Conservation (phyloP, 73 alveolate species). For the Diophrys appendiculata region DNA sequence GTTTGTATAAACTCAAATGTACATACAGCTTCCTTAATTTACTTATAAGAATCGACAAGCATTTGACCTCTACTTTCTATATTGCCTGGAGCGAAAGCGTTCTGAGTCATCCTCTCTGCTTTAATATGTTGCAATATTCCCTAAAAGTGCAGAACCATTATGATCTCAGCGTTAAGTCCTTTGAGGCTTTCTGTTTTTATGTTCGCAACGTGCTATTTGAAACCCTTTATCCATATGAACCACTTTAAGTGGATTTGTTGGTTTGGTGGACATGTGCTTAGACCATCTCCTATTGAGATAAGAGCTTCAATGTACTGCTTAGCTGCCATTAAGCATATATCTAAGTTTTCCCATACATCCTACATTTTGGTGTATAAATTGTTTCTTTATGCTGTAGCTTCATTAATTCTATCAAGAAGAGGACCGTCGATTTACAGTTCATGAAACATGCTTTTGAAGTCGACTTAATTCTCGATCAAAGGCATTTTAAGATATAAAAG, state of each 20-base stretch:
- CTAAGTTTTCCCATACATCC: background rate
- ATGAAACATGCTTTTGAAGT: background rate
- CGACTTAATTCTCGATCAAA: background rate
- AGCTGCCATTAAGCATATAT: background rate
- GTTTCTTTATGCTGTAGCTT: background rate
- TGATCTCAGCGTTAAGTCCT: background rate
- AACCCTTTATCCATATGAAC: background rate
- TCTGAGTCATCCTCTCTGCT: background rate
- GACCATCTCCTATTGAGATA: background rate
- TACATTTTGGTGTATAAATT: background rate
- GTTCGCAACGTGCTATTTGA: background rate
- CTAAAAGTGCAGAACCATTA: background rate
- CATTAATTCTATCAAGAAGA: background rate
- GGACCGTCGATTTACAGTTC: background rate
- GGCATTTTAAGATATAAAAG: background rate
- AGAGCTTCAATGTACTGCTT: conserved; percentile 1
- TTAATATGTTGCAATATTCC: background rate
- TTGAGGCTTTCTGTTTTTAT: background rate
- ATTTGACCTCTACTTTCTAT: background rate
- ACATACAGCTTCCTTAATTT: background rate
- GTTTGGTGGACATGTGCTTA: background rate
- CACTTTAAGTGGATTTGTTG: background rate
- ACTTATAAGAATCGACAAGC: background rate
- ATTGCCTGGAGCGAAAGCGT: background rate
- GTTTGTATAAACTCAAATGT: background rate